These are phyloP conservation scores for Sophora flavescens DNA, from an alignment of 306 rosid species.

Conservation along the genomic window DNA sequence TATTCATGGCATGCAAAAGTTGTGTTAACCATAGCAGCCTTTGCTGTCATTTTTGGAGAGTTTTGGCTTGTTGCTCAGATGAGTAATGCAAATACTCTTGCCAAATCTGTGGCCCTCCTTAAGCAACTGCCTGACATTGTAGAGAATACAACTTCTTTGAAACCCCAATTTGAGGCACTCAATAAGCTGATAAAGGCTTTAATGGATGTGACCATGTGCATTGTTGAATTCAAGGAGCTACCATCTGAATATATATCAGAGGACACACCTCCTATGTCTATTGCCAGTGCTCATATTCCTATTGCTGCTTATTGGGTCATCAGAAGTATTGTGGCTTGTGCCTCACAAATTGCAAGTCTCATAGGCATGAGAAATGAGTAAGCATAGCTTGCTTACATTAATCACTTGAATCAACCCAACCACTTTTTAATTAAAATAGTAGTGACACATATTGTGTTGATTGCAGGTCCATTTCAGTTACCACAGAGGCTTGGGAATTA, in stretches of 20 bases:
- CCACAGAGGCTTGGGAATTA: constrained; percentile 80
- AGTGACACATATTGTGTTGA: constrained; percentile 1
- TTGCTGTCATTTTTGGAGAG: constrained; percentile 75
- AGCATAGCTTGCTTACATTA: constrained; percentile 40
- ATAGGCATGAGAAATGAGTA: constrained; percentile 75
- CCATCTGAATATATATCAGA: constrained; percentile 76
- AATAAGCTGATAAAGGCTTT: constrained; percentile 62
- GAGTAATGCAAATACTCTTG: constrained; percentile 63
- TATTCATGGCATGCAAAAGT: constrained; percentile 93
- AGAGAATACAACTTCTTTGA: constrained; percentile 60
- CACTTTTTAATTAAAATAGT: neutral
- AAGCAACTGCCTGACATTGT: constrained; percentile 70
- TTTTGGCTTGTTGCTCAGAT: constrained; percentile 82
- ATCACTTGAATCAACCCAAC: constrained; percentile 1
- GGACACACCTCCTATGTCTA: constrained; percentile 70
- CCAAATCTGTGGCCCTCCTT: constrained; percentile 80
- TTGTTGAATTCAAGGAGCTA: constrained; percentile 66
- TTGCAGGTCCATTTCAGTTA: constrained; percentile 62
- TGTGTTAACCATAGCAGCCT: constrained; percentile 81
- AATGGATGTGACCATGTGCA: constrained; percentile 59
- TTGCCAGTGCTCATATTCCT: constrained; percentile 72
- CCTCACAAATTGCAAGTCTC: constrained; percentile 66
- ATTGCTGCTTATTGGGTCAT: constrained; percentile 85
- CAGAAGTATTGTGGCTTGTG: constrained; percentile 73
- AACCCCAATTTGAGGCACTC: constrained; percentile 75